Conservation (phyloP, 1,139 yeast genomes). For the Suhomyces coccinellae region DNA sequence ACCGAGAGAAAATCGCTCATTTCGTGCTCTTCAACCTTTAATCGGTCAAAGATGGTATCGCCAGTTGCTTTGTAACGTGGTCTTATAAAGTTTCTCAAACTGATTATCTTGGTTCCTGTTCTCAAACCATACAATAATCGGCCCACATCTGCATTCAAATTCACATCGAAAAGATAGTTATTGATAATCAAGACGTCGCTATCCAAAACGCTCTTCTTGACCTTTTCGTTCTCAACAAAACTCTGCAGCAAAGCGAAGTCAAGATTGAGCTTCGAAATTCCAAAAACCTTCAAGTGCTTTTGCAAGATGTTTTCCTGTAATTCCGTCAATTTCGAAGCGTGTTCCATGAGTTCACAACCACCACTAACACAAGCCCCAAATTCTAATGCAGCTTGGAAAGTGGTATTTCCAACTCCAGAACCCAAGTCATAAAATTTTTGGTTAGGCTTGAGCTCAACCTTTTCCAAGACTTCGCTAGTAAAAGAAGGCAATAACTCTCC, state of each 20-base stretch:
- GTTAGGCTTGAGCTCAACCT: constrained; percentile 55
- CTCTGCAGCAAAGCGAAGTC: constrained; percentile 65
- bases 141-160: constrained; percentile 67
- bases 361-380: constrained; percentile 74
- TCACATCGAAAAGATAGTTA: constrained; percentile 78
- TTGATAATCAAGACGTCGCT: constrained; percentile 78
- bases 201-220: constrained; percentile 52
- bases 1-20: constrained; percentile 70
- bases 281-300: constrained; percentile 61
- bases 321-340: constrained; percentile 70
- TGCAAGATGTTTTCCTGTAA: constrained; percentile 59
- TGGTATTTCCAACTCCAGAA: constrained; percentile 92
- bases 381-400: constrained; percentile 85
- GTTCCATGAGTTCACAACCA: constrained; percentile 88
- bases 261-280: constrained; percentile 57
- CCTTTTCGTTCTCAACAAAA: constrained; percentile 64
- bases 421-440: constrained; percentile 81
- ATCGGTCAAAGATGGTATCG: constrained; percentile 61
- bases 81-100: constrained; percentile 72
- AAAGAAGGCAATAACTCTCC: constrained; percentile 87
- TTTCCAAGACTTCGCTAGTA: constrained; percentile 63
- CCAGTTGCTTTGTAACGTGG: constrained; percentile 55
- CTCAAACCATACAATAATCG: constrained; percentile 61
- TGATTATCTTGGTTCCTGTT: constrained; percentile 76
- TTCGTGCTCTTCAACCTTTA: constrained; percentile 62